Base-by-base conservation (phyloP, 129 eudicot genomes). In the Flaveria linearis region DNA sequence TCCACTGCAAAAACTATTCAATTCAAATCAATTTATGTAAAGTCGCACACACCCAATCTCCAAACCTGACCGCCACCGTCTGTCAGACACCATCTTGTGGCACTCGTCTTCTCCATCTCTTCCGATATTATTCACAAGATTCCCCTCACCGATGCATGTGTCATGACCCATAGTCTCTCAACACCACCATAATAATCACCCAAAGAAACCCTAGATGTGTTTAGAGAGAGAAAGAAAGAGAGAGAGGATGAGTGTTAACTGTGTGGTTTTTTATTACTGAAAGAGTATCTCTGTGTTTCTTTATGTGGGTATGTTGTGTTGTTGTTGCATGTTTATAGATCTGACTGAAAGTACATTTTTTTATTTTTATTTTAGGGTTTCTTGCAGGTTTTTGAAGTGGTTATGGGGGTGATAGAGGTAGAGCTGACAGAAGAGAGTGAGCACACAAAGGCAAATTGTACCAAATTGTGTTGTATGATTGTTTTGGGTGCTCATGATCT, bases 391-490 rank as follows among this genome's bases (percentile, higher is more conserved):
- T 76, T 68, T 43, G 81, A 64, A 33, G 30, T 52, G 64, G 7
- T 9, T 69, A 50, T 46, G 74, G 55, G 22, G 71, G 36, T 57
- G 63, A 80, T 80, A 66, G 71, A 66, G 71, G 51, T 66, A 41
- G 28, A 30, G 76, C 81, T 78, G 81, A 78, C 81, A 78, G 81
- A 78, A 78, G 81, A 78, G 81, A 78, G 81, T 78, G 81, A 78
- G 81, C 76, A 78, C 81, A 69, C 81, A 78, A 78, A 78, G 81
- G 61, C 62, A 78, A 69, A 69, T 78, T 78, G 81, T 78, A 78
- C 73, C 36, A 78, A 69, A 42, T 41, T 69, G 69, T 36, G 47
- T 69, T 78, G 65, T 78, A 78, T 69, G 76, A 78, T 78, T 78
- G 70, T 58, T 78, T 78, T 78, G 81, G 53, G 81, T 78, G 76